These are phyloP conservation scores for Juglanconis sp. DNA, from an alignment of 2,329 filamentous ascomycete species.

Conservation along the genomic window DNA sequence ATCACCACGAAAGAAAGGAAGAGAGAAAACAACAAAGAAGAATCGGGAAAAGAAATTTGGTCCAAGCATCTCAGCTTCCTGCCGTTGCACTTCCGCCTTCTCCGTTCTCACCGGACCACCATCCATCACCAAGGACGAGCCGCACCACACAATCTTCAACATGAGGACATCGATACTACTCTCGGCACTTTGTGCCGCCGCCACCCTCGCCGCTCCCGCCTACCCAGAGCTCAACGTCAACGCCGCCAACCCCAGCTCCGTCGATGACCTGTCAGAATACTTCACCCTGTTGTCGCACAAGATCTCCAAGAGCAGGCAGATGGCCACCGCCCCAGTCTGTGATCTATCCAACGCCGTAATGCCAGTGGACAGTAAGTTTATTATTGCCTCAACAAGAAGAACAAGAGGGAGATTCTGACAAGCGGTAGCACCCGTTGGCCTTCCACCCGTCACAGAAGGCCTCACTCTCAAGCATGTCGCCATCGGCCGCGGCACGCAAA, in stretches of 20 bases:
- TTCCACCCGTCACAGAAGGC: constrained; percentile 60
- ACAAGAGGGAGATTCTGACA: constrained; percentile 22
- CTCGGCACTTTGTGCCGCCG: constrained; percentile 41
- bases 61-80: constrained; percentile 6
- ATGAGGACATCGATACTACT: constrained; percentile 52
- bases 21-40: neutral
- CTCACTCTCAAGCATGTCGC: constrained; percentile 72
- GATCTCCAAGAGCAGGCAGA: constrained; percentile 44
- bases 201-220: constrained; percentile 42
- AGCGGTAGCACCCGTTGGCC: constrained; percentile 48
- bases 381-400: constrained; percentile 1
- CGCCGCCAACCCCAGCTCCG: constrained; percentile 33
- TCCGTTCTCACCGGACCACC: neutral
- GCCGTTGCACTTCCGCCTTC: constrained; percentile 5
- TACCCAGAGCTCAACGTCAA: constrained; percentile 43
- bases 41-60: neutral
- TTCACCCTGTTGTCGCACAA: constrained; percentile 59
- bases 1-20: neutral
- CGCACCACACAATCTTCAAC: constrained; percentile 23
- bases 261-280: constrained; percentile 54
- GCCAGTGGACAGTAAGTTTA: constrained; percentile 29
- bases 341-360: constrained; percentile 52
- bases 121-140: neutral
- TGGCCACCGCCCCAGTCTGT: constrained; percentile 44
- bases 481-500: constrained; percentile 84